Base-by-base conservation (phyloP, 140 eudicot genomes). In the Flaveria floridana region DNA sequence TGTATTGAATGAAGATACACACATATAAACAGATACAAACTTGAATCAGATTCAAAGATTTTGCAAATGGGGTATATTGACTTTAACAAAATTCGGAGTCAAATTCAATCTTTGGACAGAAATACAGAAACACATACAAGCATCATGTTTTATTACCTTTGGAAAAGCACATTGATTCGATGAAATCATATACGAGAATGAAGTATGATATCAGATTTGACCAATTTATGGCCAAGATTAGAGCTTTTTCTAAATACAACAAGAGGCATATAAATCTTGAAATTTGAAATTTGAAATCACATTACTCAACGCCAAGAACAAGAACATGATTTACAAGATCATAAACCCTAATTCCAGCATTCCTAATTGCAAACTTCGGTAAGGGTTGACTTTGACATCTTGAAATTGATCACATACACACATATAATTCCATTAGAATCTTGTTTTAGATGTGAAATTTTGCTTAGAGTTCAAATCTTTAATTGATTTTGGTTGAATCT, bases 301-400 rank as follows among this genome's bases (percentile, higher is more conserved):
- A 77, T 68, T 56, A 58, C 72, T 42, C 79, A 84, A 41, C 41
- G 80, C 51, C 61, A 80, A 16, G 62, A 74, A 67, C 59, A 84
- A 72, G 48, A 74, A 65, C 74, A 80, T 39, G 52, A 70, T 20
- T 65, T 44, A 73, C 3, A 65, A 34, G 28, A 82, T 65, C 51
- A 82, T 74, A 39, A 65, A 72, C 58, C 77, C 79, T 70, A 82
- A 16, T 71, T 79, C 84, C 48, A 84, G 72, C 88, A 84, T 85
- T 51, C 28, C 41, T 9, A 76, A 15, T 6, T 20, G 51, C 14
- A 34, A 18, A 50, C 13, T 57, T 25, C 34, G 20, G 46, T 41
- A 51, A 62, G 39, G 25, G 37, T 65, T 72, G 59, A 70, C 57
- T 56, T n/a, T 14, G 47, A 68, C 68, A 58, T 18, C 52, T 68